phyloP scores from a whole-genome alignment of 768 basidiomycete species.

The Podaxis rugospora region DNA sequence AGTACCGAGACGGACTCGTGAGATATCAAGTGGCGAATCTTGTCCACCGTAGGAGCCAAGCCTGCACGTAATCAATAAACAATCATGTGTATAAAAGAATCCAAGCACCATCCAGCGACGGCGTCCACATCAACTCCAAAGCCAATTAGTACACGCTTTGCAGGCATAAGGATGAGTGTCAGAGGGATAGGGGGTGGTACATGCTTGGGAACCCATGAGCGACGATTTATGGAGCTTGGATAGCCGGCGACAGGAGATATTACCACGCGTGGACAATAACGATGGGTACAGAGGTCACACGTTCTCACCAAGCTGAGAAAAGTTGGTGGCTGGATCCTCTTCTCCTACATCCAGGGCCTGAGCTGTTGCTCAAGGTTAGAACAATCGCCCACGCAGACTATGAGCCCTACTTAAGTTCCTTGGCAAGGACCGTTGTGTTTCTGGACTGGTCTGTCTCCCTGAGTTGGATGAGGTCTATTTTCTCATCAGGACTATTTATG shows the following conservation, averaged over 20 bases:
- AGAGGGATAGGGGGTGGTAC: neutral
- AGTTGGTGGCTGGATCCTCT: neutral
- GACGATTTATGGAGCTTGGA: neutral
- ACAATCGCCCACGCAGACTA: neutral
- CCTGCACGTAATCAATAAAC: constrained; percentile 29
- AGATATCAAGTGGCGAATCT: constrained; percentile 66
- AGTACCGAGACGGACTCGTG: constrained; percentile 34
- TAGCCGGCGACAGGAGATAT: neutral
- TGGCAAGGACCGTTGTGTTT: neutral
- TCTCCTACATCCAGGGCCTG: neutral
- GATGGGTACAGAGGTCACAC: neutral
- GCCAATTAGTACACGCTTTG: constrained; percentile 49
- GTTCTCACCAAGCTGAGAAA: neutral
- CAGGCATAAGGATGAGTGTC: constrained; percentile 35
- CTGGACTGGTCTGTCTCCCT: neutral
- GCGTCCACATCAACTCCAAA: constrained; percentile 77
- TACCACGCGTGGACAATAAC: neutral
- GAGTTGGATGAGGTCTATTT: neutral
- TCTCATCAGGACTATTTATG: neutral
- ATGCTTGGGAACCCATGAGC: neutral
- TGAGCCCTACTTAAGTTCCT: neutral
- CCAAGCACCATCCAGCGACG: constrained; percentile 63
- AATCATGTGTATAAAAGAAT: neutral
- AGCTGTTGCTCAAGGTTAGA: neutral
- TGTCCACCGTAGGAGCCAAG: constrained; percentile 75